Evolutionary conservation across 352 stramenopile species (phyloP).

Genomic region (Phytophthora sp.): DNA sequence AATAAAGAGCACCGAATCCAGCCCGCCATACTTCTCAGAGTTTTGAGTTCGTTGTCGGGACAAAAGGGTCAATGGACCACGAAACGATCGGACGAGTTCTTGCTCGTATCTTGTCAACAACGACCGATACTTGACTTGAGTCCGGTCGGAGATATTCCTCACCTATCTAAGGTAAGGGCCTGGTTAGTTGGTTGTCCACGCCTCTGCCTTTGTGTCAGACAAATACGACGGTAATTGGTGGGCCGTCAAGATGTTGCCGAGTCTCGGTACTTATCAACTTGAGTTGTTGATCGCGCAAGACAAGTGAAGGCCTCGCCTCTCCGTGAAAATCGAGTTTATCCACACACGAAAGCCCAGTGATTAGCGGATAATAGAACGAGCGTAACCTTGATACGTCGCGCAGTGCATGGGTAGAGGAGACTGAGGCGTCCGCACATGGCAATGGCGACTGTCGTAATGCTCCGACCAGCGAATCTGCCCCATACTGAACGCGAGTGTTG

Average conservation of each 20-base stretch:
- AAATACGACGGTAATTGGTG: constrained; percentile 15
- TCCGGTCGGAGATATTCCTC: constrained; percentile 13
- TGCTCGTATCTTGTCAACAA: constrained; percentile 26
- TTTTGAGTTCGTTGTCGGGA: constrained; percentile 16
- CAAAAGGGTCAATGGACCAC: constrained; percentile 32
- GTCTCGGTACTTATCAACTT: constrained; percentile 11
- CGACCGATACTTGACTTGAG: too few relatives aligned
- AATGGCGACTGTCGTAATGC: constrained; percentile 14
- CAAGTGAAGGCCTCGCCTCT: constrained; percentile 5
- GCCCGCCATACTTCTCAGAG: constrained; percentile 25
- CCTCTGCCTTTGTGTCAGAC: constrained; percentile 26
- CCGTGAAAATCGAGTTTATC: constrained; percentile 8
- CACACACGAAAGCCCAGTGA: constrained; percentile 13
- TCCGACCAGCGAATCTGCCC: constrained; percentile 20
- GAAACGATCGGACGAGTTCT: constrained; percentile 16
- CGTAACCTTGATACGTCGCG: constrained; percentile 5
- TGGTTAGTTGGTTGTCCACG: constrained; percentile 8
- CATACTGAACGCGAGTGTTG: constrained; percentile 22
- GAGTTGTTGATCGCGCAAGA: constrained; percentile 14
- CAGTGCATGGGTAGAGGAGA: constrained; percentile 23
- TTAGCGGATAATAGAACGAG: constrained; percentile 9
- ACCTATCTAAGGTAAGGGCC: constrained; percentile 26
- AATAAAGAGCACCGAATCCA: constrained; percentile 35
- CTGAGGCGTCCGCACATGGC: constrained; percentile 17
- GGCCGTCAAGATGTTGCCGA: constrained; percentile 18